A percentile compares a stretch with the other conserved stretches of the same genome.
phyloP scores from a whole-genome alignment of 2,329 filamentous ascomycete species.

The Onygenales sp. region DNA sequence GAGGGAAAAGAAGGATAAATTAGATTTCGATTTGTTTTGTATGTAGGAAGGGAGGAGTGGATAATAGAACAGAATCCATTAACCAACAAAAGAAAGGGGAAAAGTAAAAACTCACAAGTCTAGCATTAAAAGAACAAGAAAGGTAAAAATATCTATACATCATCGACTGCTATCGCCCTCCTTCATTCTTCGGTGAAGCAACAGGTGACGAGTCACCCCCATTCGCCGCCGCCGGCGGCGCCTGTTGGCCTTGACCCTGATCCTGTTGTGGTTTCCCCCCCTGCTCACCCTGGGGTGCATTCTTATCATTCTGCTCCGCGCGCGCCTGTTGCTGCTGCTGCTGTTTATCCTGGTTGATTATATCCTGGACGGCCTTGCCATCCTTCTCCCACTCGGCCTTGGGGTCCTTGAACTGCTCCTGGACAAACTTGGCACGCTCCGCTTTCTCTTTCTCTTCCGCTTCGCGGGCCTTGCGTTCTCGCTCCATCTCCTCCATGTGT shows the following conservation, averaged over 20 bases:
- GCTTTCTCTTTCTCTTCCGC: conserved; percentile 66
- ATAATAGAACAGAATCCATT: not conserved
- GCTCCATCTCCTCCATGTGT: conserved; percentile 98
- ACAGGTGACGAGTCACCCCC: not conserved
- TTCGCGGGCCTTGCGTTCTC: conserved; percentile 70
- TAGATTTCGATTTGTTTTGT: no score
- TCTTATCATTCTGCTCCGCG: no score
- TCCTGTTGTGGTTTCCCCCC: not conserved
- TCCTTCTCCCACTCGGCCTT: conserved; percentile 83
- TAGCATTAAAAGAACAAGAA: conserved; percentile 5
- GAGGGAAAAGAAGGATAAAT: no score
- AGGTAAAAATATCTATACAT: not conserved
- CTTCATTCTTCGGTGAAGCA: not conserved
- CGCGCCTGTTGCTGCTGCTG: not conserved
- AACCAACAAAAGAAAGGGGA: not conserved
- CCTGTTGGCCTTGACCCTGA: not conserved
- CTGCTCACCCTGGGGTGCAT: no score
- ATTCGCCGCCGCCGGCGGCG: not conserved
- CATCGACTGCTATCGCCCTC: not conserved
- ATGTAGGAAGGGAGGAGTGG: not conserved
- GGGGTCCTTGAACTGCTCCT: conserved; percentile 68
- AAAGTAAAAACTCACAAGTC: conserved; percentile 6
- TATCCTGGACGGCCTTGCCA: conserved; percentile 65
- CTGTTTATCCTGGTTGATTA: conserved; percentile 50
- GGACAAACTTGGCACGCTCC: conserved; percentile 66